Base-by-base conservation (phyloP, 2,329 filamentous ascomycete species). In the Alternaria viburni region DNA sequence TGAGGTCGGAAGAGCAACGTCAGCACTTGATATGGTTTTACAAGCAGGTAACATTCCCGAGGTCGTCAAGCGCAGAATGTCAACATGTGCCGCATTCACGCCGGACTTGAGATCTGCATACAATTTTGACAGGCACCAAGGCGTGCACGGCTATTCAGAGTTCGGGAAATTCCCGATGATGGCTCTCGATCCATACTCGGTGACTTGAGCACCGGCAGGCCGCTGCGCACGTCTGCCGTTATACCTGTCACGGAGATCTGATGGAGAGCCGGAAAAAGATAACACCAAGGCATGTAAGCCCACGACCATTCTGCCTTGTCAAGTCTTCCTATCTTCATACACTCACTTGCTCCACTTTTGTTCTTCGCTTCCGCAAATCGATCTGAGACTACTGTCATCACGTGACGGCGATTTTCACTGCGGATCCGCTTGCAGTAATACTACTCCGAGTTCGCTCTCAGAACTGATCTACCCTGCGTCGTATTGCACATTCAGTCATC, bases 191-290 rank as follows among this genome's bases (percentile, higher is more conserved):
- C 49, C 28, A 32, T 28, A 0, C 5, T 36, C 8, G 11, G 52
- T 11, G 59, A 49, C 45, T 26, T 21, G 32, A 44, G 25, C 50
- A 47, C 25, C 13, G 25, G 19, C 30, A 23, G 44, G 49, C 56
- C 44, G 25, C 41, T 54, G 44, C 44, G 50, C 43, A 54, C 28
- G 26, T 19, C 30, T 26, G 50, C 25, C 21, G 54, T 51, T 46
- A 21, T n/a, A 30, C 32, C 44, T n/a, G 15, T 11, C 58, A 36
- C 62, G 62, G 62, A 65, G 54, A 54, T 51, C 41, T 17, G 21
- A 60, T 61, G 62, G 62, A 65, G 62, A 65, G 54, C 62, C 62
- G 62, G 47, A 44, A 62, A 25, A 30, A 26, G 25, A 28, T 36
- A 62, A 56, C 5, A 36, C 17, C 25, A 21, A 36, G 17, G 0